A percentile compares a stretch with the other conserved stretches of the same genome.
Evolutionary conservation across 192 early-diverging fungal species (phyloP).

Genomic region (Coemansia sp.): DNA sequence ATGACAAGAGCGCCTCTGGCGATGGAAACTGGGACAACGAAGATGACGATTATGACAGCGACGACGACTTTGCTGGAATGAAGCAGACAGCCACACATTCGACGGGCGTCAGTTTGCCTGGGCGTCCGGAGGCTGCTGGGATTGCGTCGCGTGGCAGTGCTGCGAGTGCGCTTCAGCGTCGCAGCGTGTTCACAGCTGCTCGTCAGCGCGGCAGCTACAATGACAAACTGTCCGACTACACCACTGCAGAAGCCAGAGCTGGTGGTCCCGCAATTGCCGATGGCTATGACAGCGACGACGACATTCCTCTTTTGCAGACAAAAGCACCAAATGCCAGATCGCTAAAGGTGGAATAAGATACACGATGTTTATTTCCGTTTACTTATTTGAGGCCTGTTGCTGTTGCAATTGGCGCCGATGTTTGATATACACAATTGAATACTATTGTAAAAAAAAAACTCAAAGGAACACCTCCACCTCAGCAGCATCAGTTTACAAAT

Average conservation of each 20-base stretch:
- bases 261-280: conserved; percentile 8
- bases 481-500: conserved; percentile 16
- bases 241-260: background rate
- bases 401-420: background rate
- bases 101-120: conserved; percentile 20
- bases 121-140: conserved; percentile 9
- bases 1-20: conserved; percentile 47
- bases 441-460: background rate
- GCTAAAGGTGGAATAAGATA: conserved; percentile 13
- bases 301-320: conserved; percentile 44
- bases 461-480: background rate
- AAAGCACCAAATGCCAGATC: conserved; percentile 2
- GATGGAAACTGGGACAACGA: conserved; percentile 42
- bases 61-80: conserved; percentile 42
- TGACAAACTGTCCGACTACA: conserved; percentile 29
- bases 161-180: conserved; percentile 22
- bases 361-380: background rate
- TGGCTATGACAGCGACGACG: conserved; percentile 35
- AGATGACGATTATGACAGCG: conserved; percentile 43
- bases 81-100: conserved; percentile 19
- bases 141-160: background rate
- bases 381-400: background rate
- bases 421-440: conserved; percentile 2
- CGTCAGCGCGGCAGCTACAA: conserved; percentile 22
- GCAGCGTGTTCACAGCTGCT: conserved; percentile 35